Conservation (phyloP, 108 stramenopile genomes). For the Fistulifera solaris region DNA sequence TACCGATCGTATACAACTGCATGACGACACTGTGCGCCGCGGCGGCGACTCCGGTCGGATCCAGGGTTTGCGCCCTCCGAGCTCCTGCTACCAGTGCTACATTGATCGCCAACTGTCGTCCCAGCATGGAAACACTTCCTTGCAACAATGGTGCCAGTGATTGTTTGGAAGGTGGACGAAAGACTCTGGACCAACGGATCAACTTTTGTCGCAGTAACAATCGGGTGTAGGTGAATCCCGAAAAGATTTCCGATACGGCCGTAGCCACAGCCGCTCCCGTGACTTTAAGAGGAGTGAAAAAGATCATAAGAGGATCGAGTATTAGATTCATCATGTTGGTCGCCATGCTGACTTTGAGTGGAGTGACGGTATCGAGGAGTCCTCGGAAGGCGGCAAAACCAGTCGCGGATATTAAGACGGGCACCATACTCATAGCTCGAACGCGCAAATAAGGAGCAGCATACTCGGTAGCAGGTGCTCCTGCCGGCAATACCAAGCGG, state of each 20-base stretch:
- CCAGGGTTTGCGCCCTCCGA: slow-evolving; percentile 60
- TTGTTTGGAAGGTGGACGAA: slow-evolving; percentile 36
- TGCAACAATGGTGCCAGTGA: slow-evolving; percentile 44
- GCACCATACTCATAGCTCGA: slow-evolving; percentile 64
- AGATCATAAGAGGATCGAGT: slow-evolving; percentile 65
- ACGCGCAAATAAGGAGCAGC: slow-evolving; percentile 65
- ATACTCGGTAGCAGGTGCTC: slow-evolving; percentile 40
- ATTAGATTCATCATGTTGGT: slow-evolving; percentile 67
- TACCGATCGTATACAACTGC: slow-evolving; percentile 65
- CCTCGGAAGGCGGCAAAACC: slow-evolving; percentile 77
- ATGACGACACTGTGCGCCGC: slow-evolving; percentile 80
- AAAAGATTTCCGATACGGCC: slow-evolving; percentile 39
- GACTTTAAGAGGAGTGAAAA: slow-evolving; percentile 35
- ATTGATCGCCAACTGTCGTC: slow-evolving; percentile 61
- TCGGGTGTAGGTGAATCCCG: slow-evolving; percentile 47
- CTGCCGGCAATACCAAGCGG: slow-evolving; percentile 34
- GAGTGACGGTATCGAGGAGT: slow-evolving; percentile 72
- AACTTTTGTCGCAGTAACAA: slow-evolving; percentile 42
- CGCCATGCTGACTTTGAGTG: slow-evolving; percentile 58
- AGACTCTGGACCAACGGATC: slow-evolving; percentile 24
- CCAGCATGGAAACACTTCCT: slow-evolving; percentile 62
- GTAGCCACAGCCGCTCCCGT: slow-evolving; percentile 74
- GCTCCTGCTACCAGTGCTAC: slow-evolving; percentile 59
- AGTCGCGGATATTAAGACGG: slow-evolving; percentile 57
- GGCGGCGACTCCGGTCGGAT: slow-evolving; percentile 62